Percentiles rank a stretch among this genome's conserved stretches.
Evolutionary conservation across 768 basidiomycete species (phyloP).

Genomic region (Hypsizygus marmoreus): DNA sequence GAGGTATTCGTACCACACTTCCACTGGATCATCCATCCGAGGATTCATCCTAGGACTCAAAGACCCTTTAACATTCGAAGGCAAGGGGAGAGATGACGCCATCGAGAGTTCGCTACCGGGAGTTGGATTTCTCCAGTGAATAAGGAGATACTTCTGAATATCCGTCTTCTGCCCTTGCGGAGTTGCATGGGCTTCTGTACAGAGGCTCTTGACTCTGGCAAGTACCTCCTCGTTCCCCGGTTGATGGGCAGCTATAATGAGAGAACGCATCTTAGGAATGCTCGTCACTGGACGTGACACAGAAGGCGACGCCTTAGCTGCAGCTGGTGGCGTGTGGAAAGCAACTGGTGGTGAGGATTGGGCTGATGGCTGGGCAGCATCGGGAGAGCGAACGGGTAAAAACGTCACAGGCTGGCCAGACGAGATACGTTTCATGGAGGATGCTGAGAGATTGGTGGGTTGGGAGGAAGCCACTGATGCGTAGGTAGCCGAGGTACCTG

Average conservation of each 20-base stretch:
- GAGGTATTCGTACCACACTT: slow-evolving; percentile 48
- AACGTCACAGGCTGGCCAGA: background rate
- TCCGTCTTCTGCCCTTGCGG: slow-evolving; percentile 46
- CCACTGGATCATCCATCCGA: slow-evolving; percentile 46
- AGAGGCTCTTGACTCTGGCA: slow-evolving; percentile 43
- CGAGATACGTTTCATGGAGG: too few relatives aligned
- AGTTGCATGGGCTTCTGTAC: slow-evolving; percentile 45
- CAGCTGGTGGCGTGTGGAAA: background rate
- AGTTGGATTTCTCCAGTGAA: slow-evolving; percentile 47
- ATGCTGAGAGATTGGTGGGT: background rate
- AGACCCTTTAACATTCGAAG: slow-evolving; percentile 14
- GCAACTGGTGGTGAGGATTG: slow-evolving; percentile 6
- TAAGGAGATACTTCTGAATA: slow-evolving; percentile 41
- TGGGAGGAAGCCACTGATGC: slow-evolving; percentile 11
- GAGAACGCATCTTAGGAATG: slow-evolving; percentile 41
- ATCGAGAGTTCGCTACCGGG: slow-evolving; percentile 9
- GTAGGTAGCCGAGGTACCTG: too few relatives aligned
- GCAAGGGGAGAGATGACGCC: slow-evolving; percentile 8
- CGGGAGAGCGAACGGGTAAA: slow-evolving; percentile 1
- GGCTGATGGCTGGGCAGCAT: background rate
- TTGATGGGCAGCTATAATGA: slow-evolving; percentile 45
- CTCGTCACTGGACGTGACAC: slow-evolving; percentile 29
- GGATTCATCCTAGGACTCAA: slow-evolving; percentile 38
- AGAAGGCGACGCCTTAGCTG: background rate
- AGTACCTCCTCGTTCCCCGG: slow-evolving; percentile 42